Percentiles rank a stretch among this genome's conserved stretches.
These are phyloP conservation scores for Simplicillium aogashimaense DNA, from an alignment of 2,329 filamentous ascomycete genomes.

Conservation along the genomic window DNA sequence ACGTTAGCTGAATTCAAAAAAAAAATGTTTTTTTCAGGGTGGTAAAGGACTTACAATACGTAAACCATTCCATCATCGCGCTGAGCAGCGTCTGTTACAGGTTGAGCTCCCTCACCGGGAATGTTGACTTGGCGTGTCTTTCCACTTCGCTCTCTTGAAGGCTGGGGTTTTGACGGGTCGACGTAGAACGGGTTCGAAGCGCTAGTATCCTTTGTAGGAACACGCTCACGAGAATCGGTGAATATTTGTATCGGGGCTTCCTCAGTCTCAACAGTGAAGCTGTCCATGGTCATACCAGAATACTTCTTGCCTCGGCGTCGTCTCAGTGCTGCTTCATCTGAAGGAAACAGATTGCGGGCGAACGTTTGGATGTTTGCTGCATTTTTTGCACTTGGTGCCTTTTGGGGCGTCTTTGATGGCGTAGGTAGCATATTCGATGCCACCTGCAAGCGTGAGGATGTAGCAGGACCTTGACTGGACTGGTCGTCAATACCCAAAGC, in stretches of 20 bases:
- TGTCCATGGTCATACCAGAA: constrained; percentile 42
- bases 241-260: constrained; percentile 60
- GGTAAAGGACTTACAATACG: constrained; percentile 55
- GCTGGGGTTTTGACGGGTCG: constrained; percentile 24
- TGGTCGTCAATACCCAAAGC: constrained; percentile 25
- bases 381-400: constrained; percentile 42
- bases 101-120: constrained; percentile 45
- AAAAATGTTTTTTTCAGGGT: no score
- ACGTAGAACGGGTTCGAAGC: constrained; percentile 65
- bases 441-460: constrained; percentile 18
- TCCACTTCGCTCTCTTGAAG: constrained; percentile 38
- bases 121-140: constrained; percentile 45
- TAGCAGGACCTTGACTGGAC: constrained; percentile 14
- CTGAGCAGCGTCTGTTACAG: constrained; percentile 51
- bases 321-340: constrained; percentile 44
- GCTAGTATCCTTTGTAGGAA: constrained; percentile 58
- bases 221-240: constrained; percentile 69
- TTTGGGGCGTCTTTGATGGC: constrained; percentile 67
- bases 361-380: constrained; percentile 41
- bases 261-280: constrained; percentile 46
- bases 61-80: constrained; percentile 67
- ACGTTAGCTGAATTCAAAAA: constrained; percentile 5
- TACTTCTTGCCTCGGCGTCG: constrained; percentile 50
- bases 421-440: constrained; percentile 58
- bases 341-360: constrained; percentile 53